phyloP scores from a whole-genome alignment of 1,139 yeast genomes.

The Geotrichum histeridarum region DNA sequence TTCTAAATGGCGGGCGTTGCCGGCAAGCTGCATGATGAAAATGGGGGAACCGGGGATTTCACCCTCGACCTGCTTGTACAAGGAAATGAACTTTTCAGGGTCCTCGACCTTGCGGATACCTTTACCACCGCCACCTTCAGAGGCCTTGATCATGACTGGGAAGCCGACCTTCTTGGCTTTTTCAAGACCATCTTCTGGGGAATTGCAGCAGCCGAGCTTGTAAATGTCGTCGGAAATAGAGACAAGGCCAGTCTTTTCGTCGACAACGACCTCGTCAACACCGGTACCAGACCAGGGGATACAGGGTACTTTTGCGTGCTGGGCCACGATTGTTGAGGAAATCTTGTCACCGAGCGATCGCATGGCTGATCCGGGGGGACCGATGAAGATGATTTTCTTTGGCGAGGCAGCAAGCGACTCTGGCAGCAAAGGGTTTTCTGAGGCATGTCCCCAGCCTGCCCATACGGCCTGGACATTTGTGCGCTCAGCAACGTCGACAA shows the following conservation, averaged over 20 bases:
- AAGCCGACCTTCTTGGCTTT: conserved; percentile 86
- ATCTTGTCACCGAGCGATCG: conserved; percentile 96
- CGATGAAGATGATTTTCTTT: conserved; percentile 83
- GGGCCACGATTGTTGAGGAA: conserved; percentile 97
- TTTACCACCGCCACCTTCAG: conserved; percentile 99
- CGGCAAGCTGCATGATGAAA: conserved; percentile 90
- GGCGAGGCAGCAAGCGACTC: conserved; percentile 89
- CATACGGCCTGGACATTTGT: conserved; percentile 96
- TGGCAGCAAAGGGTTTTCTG: conserved; percentile 92
- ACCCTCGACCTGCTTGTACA: conserved; percentile 84
- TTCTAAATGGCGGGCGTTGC: conserved; percentile 91
- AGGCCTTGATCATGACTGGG: conserved; percentile 94
- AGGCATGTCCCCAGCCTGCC: conserved; percentile 99
- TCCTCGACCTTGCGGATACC: conserved; percentile 90
- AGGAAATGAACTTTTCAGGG: conserved; percentile 62
- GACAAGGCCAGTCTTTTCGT: conserved; percentile 66
- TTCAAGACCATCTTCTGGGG: conserved; percentile 82
- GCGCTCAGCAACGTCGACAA: conserved; percentile 95
- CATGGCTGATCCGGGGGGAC: conserved; percentile 99
- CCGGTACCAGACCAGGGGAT: conserved; percentile 99
- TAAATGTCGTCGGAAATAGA: conserved; percentile 82
- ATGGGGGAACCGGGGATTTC: conserved; percentile 97
- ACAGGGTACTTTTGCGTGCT: conserved; percentile 96
- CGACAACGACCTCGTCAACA: conserved; percentile 72
- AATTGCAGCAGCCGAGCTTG: conserved; percentile 77